Evolutionary conservation across 306 rosid genomes (phyloP).

Genomic region (Styphnolobium japonicum): DNA sequence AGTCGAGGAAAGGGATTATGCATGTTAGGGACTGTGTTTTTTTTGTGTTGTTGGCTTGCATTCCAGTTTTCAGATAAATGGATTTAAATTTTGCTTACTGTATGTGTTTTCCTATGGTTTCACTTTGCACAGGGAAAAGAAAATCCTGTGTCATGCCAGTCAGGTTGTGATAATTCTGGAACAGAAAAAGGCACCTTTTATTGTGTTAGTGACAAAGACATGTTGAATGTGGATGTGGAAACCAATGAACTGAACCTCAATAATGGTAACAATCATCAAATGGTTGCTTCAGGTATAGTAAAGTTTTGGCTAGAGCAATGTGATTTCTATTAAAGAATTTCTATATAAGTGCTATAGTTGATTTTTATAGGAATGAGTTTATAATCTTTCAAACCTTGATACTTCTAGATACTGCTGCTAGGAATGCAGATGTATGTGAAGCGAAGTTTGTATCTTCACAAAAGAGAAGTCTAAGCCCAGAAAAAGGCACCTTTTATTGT

Average conservation of each 20-base stretch:
- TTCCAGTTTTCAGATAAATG: too few species aligned
- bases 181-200: background rate
- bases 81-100: too few species aligned
- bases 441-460: too few species aligned
- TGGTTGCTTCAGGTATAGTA: slow-evolving; percentile 7
- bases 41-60: background rate
- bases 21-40: background rate
- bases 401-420: too few species aligned
- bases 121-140: slow-evolving; percentile 1
- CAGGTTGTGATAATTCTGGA: background rate
- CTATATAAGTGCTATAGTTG: too few species aligned
- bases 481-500: background rate
- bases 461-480: too few species aligned
- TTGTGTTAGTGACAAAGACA: background rate
- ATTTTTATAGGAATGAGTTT: too few species aligned
- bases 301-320: background rate
- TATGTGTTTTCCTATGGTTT: background rate
- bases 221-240: background rate
- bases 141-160: background rate
- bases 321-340: background rate
- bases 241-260: background rate
- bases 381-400: too few species aligned
- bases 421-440: too few species aligned
- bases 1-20: too few species aligned
- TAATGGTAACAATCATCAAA: background rate